Evolutionary conservation across 1,284 basidiomycete species (phyloP).

Genomic region (Mycena sp.): DNA sequence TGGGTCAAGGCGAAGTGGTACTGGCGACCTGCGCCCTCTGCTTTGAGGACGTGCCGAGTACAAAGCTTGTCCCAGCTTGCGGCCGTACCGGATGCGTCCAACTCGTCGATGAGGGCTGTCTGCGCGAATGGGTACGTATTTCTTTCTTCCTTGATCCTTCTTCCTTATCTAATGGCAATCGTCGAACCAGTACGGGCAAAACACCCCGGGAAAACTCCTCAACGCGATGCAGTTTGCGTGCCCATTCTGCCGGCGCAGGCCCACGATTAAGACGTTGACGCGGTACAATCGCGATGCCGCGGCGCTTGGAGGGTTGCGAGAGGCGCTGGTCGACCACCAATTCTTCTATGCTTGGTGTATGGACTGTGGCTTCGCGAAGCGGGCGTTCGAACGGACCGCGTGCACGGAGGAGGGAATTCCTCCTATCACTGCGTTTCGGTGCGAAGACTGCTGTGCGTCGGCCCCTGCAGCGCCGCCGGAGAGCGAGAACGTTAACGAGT

Average conservation of each 20-base stretch:
- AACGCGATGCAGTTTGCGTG: conserved; percentile 42
- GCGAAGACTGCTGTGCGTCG: conserved; percentile 24
- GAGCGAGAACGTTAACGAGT: too few relatives aligned
- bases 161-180: not conserved
- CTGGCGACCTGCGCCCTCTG: conserved; percentile 40
- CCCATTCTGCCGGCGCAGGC: conserved; percentile 44
- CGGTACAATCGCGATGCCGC: conserved; percentile 39
- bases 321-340: conserved; percentile 39
- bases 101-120: conserved; percentile 39
- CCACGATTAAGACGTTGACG: conserved; percentile 39
- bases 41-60: conserved; percentile 40
- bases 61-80: conserved; percentile 40
- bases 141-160: not conserved
- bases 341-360: conserved; percentile 44
- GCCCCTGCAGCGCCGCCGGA: not conserved
- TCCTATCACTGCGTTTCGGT: conserved; percentile 35
- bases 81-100: conserved; percentile 42
- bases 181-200: conserved; percentile 39
- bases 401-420: conserved; percentile 35
- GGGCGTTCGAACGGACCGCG: conserved; percentile 37
- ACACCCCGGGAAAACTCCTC: conserved; percentile 41
- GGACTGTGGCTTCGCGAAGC: conserved; percentile 40
- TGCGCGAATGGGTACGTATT: conserved; percentile 41
- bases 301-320: conserved; percentile 37
- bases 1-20: conserved; percentile 39